Evolutionary conservation across 805 yeast genomes (phyloP), one percentile per base, ranked within the genome.

Genomic region (Candida adriatica): DNA sequence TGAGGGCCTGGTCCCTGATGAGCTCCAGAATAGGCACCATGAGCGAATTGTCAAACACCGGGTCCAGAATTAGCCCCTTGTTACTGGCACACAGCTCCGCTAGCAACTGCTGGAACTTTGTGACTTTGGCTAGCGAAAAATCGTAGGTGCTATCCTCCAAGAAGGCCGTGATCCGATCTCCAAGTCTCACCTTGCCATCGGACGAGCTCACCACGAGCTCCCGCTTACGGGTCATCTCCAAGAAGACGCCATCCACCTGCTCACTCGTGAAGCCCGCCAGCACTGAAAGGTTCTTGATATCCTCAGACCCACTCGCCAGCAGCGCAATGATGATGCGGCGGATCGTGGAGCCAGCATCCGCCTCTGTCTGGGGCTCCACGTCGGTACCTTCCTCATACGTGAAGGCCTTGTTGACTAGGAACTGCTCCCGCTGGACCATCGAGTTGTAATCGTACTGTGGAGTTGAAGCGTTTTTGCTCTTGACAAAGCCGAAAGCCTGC

Each of bases 381-480:
- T 17, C 30, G 6, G 26, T 21, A 9, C 24, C 36, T 7, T 35
- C 41, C 19, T 30, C 31, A 10, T 50, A 58, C 16, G 66, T 57
- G 47, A 73, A 79, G 1, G 69, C 56, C 2, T 61, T 56, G 22
- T 60, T 61, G 1, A 73, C 55, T 29, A 78, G 54, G 17, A 64
- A 57, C 8, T 69, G 69, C 43, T 83, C 88, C 33, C 81, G 71
- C 45, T 79, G 86, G 33, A 79, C 60, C 79, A 83, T 75, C 1
- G 94, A 79, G 18, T 70, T 64, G 30, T 68, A 71, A 26, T 67
- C 75, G 30, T 70, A 62, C 16, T 72, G 75, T 19, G 33, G 30
- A 4, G 48, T 58, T 18, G 55, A 43, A 13, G 48, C 40, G 3
- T 53, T 39, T 11, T 43, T 51, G 6, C 44, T 24, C 13, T 59